These are phyloP conservation scores for Xylaria grammica DNA, from an alignment of 495 filamentous ascomycete species.

Conservation along the genomic window DNA sequence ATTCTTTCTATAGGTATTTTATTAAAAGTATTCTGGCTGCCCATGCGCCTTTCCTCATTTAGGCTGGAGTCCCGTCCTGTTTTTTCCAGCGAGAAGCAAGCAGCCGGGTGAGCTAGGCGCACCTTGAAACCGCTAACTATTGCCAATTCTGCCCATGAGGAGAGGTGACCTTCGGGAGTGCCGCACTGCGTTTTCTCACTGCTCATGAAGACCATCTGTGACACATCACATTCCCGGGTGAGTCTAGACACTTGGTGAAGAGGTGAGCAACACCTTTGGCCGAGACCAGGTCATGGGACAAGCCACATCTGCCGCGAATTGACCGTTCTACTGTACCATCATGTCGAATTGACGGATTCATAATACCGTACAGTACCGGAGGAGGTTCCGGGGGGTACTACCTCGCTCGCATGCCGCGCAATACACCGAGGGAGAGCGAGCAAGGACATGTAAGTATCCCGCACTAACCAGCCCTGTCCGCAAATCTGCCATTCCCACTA, in stretches of 20 bases:
- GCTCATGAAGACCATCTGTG: constrained; percentile 6
- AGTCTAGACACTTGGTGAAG: background rate
- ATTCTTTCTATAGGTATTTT: too few species aligned
- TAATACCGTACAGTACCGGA: background rate
- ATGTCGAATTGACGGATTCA: background rate
- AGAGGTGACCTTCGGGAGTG: constrained; percentile 2
- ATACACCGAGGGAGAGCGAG: constrained; percentile 17
- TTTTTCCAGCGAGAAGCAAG: background rate
- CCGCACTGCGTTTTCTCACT: background rate
- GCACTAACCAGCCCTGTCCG: constrained; percentile 12
- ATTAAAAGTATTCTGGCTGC: too few species aligned
- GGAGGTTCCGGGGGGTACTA: background rate
- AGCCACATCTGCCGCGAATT: constrained; percentile 12
- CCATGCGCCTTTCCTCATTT: background rate
- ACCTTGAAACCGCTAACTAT: background rate
- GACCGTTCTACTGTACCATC: background rate
- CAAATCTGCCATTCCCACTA: background rate
- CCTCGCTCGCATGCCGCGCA: background rate
- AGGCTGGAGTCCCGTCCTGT: background rate
- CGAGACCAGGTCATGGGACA: constrained; percentile 1
- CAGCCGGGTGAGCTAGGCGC: background rate
- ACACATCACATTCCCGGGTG: background rate
- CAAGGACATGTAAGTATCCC: constrained; percentile 14
- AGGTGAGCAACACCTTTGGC: background rate
- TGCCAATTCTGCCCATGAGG: background rate